Percentiles rank a stretch among this genome's conserved stretches.
Evolutionary conservation across 1,284 basidiomycete species (phyloP).

Genomic region (Cryptococcus sp.): DNA sequence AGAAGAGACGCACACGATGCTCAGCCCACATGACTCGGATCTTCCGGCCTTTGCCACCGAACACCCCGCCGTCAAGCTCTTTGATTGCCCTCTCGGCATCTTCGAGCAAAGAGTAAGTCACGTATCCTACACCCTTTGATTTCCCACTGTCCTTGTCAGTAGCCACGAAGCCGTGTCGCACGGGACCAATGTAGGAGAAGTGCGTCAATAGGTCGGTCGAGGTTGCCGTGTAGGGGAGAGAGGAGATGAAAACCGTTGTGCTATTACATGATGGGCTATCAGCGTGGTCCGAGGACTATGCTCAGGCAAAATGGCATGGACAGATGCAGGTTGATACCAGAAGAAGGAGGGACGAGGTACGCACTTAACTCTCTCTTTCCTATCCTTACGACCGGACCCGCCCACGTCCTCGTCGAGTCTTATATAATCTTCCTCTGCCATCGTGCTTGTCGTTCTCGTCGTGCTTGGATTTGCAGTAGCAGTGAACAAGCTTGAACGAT

Average conservation of each 20-base stretch:
- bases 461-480: too few relatives aligned
- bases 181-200: conserved; percentile 93
- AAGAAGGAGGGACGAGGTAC: conserved; percentile 5
- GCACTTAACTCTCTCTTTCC: conserved; percentile 43
- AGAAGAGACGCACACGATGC: conserved; percentile 61
- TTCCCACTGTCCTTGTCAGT: conserved; percentile 67
- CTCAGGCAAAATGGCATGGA: not conserved
- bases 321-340: not conserved
- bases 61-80: conserved; percentile 59
- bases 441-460: conserved; percentile 5
- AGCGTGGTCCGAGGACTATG: not conserved
- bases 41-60: conserved; percentile 61
- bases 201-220: conserved; percentile 86
- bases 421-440: conserved; percentile 44
- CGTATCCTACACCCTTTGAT: conserved; percentile 97
- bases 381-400: conserved; percentile 15
- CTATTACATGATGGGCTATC: conserved; percentile 14
- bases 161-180: conserved; percentile 92
- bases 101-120: conserved; percentile 84
- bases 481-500: not conserved
- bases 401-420: conserved; percentile 25
- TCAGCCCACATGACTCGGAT: conserved; percentile 79
- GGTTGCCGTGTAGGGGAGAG: conserved; percentile 82
- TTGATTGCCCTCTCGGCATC: conserved; percentile 79
- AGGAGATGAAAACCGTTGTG: conserved; percentile 54